Conservation (phyloP, 2,329 filamentous ascomycete species). For the Alternaria panax region DNA sequence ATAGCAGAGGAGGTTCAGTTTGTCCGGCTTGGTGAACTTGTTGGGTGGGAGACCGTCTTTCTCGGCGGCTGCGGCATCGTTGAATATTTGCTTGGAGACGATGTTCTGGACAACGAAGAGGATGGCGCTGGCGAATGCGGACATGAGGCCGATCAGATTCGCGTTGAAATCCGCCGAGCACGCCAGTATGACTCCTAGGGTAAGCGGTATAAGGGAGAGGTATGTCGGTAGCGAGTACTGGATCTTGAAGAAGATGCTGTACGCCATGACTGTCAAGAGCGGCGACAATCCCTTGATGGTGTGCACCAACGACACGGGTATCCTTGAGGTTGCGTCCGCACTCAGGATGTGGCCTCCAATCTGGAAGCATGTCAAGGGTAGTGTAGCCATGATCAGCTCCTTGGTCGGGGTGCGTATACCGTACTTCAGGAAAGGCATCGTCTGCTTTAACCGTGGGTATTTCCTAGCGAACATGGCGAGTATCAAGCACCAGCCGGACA, state of each 20-base stretch:
- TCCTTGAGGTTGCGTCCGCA: conserved; percentile 91
- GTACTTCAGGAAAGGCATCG: conserved; percentile 80
- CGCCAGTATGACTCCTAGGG: conserved; percentile 91
- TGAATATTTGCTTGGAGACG: conserved; percentile 97
- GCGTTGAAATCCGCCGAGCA: conserved; percentile 91
- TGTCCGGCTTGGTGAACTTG: conserved; percentile 83
- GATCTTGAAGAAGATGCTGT: conserved; percentile 87
- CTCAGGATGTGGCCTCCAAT: conserved; percentile 92
- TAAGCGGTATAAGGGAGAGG: conserved; percentile 80
- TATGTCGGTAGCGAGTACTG: conserved; percentile 85
- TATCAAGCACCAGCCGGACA: conserved; percentile 84
- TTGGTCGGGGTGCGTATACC: conserved; percentile 81
- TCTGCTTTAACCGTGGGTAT: conserved; percentile 73
- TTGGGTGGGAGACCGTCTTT: conserved; percentile 67
- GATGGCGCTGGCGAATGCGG: conserved; percentile 86
- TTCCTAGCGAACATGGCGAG: conserved; percentile 76
- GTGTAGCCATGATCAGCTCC: conserved; percentile 83
- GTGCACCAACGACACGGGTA: conserved; percentile 95
- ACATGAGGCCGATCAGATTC: conserved; percentile 87
- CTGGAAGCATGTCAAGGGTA: conserved; percentile 93
- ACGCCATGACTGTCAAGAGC: conserved; percentile 92
- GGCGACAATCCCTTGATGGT: conserved; percentile 98
- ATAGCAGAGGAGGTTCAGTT: conserved; percentile 95
- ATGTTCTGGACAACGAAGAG: conserved; percentile 99
- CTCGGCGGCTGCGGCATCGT: conserved; percentile 87